Evolutionary conservation across 164 flowering plant species (phyloP), one percentile per base, ranked within the genome.

Genomic region (Nymphaea colorata): DNA sequence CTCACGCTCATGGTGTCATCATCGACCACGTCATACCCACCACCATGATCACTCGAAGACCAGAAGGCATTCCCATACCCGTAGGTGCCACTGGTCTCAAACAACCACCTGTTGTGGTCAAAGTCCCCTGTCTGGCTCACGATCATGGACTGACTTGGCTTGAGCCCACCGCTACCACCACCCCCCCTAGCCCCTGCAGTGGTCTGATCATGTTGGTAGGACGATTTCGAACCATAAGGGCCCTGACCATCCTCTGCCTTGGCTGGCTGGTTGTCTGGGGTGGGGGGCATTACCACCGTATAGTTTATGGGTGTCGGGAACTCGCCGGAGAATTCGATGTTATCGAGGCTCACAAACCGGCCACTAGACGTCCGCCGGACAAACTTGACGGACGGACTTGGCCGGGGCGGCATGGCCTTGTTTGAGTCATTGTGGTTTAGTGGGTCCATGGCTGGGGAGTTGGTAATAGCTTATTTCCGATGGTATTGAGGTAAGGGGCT

Each of bases 241-340:
- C 59, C 59, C 53, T 45, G 53, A 5, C 11, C 11, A 6, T n/a
- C 42, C 17, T 64, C 43, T 14, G 5, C 41, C 16, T 25, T 85
- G 53, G 65, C 69, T 1, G 96, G 97, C 68, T 91, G 94, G 80
- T 91, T 91, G 71, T 93, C 98, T 0, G 98, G 98, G 0, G 98
- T 93, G 0, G 97, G 96, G 0, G 98, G 98, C 97, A 93, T 82
- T 55, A 86, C 53, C 4, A 93, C 98, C 0, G 97, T 91, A 82
- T 91, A 93, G 42, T 86, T 81, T n/a, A 73, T 72, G 72, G 75
- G 82, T 47, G 74, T 78, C 47, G 78, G 70, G 3, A 61, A 61
- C n/a, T 61, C 63, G 2, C 85, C 84, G 3, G 82, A 79, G 70
- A 85, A 43, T 72, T 86, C 92, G 4, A 86, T 0, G 42, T 89